phyloP scores from a whole-genome alignment of 2,329 filamentous ascomycete species.

The Bipolaris sorokiniana region DNA sequence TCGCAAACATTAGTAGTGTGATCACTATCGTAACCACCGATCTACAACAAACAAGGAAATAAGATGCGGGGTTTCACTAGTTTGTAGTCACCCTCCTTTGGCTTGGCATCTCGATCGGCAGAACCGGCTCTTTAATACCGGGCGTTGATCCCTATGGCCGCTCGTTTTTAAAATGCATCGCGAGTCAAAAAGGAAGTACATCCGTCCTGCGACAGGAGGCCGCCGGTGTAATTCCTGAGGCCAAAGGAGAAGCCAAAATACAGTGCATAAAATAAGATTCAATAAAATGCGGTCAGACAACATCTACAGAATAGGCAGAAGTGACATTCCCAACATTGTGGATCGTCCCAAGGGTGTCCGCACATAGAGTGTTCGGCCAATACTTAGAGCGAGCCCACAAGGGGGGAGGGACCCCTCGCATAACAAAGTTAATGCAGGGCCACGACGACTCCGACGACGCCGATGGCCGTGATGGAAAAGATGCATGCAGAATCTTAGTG shows the following conservation, averaged over 20 bases:
- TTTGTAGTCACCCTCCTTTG: neutral
- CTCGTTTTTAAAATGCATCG: neutral
- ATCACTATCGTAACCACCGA: neutral
- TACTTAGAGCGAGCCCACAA: neutral
- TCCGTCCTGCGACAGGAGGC: neutral
- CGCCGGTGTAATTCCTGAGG: neutral
- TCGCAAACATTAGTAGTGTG: neutral
- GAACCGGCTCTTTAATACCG: constrained; percentile 1
- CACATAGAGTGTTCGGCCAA: neutral
- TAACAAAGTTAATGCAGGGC: neutral
- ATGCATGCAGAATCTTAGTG: neutral
- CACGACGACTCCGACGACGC: neutral
- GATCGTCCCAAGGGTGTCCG: neutral
- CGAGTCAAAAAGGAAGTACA: neutral
- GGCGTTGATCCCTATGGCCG: neutral
- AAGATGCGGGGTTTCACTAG: constrained; percentile 5
- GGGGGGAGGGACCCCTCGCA: neutral
- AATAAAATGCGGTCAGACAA: neutral
- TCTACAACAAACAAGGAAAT: neutral
- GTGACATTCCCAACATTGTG: neutral
- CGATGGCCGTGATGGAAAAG: neutral
- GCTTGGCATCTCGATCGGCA: constrained; percentile 1
- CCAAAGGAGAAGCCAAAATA: neutral
- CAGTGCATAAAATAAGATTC: neutral
- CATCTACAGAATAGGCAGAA: neutral